Conservation (phyloP, 148 eudicot genomes). For the Simmondsia chinensis region DNA sequence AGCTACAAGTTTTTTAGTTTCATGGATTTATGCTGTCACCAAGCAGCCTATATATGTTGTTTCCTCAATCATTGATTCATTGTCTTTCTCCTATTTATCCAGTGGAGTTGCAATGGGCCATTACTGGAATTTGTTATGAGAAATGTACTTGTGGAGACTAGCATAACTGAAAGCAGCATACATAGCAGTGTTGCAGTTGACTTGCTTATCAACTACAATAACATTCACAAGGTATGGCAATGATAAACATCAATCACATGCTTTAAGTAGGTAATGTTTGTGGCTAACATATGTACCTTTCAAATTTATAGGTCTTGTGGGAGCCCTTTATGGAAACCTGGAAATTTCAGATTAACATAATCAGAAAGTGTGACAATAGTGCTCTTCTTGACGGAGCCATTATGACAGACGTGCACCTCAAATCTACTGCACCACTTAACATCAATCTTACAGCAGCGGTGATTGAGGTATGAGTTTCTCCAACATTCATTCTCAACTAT, state of each 20-base stretch:
- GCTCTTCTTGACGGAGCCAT: conserved; percentile 41
- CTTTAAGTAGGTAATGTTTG: conserved; percentile 1
- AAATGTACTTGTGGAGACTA: conserved; percentile 27
- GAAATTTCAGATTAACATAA: conserved; percentile 50
- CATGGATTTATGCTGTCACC: not conserved
- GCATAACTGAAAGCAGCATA: conserved; percentile 25
- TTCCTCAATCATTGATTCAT: not conserved
- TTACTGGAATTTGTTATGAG: conserved; percentile 54
- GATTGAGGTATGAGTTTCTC: conserved; percentile 72
- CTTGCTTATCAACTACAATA: conserved; percentile 75
- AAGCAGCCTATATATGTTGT: not conserved
- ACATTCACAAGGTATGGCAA: conserved; percentile 68
- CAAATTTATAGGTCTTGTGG: conserved; percentile 65
- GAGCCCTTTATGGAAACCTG: conserved; percentile 97
- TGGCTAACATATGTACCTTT: conserved; percentile 3
- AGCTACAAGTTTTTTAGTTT: not conserved
- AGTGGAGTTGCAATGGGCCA: conserved; percentile 86
- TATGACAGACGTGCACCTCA: conserved; percentile 41
- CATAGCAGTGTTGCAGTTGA: conserved; percentile 43
- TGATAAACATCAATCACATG: not conserved
- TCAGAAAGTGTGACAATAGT: conserved; percentile 38
- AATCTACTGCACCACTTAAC: conserved; percentile 58
- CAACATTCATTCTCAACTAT: no score
- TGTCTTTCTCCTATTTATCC: conserved; percentile 8
- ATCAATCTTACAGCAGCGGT: conserved; percentile 72